Base-by-base conservation (phyloP, 768 basidiomycete species). In the Kwoniella europaea region DNA sequence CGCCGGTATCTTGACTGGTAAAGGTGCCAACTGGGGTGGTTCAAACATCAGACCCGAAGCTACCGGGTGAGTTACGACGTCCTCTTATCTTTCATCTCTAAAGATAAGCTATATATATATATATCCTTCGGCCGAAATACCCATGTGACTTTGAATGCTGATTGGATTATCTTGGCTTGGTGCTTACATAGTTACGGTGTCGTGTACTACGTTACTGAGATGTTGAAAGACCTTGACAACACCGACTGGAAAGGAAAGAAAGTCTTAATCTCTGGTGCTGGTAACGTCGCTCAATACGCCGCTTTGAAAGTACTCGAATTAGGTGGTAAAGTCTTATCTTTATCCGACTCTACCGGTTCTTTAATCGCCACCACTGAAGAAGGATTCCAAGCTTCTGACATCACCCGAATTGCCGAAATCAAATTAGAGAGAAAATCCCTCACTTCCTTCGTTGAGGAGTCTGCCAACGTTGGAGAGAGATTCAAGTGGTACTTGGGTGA, bases 281-380 rank as follows among this genome's bases (percentile, higher is more conserved):
- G 90, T 27, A 92, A 92, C 84, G 91, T 92, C 77, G 88, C 90
- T 46, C 90, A 85, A 73, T 91, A 85, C 85, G 90, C 90, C 63
- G 91, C 91, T 0, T 86, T 90, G 83, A 91, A 91, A 83, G 88
- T 90, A 73, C 87, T 92, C 83, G 90, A 90, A 83, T 89, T 91
- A 80, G 91, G 90, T 63, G 90, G 87, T 59, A 88, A 86, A 71
- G 90, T 91, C 67, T 83, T 90, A 79, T 89, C 90, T 20, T 87
- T 92, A 71, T 90, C 90, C 79, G 91, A 92, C 85, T 91, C 90
- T 67, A 88, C 88, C 81, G 91, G 91, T 65, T 84, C 89, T 16
- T 84, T 92, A 74, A 87, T 91, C 81, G 80, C 86, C 29, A 84
- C 80, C 58, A 85, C 86, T 65, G 85, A 86, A 69, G 78, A 86